phyloP scores from a whole-genome alignment of 768 basidiomycete genomes.

The Boletellus emodensis region DNA sequence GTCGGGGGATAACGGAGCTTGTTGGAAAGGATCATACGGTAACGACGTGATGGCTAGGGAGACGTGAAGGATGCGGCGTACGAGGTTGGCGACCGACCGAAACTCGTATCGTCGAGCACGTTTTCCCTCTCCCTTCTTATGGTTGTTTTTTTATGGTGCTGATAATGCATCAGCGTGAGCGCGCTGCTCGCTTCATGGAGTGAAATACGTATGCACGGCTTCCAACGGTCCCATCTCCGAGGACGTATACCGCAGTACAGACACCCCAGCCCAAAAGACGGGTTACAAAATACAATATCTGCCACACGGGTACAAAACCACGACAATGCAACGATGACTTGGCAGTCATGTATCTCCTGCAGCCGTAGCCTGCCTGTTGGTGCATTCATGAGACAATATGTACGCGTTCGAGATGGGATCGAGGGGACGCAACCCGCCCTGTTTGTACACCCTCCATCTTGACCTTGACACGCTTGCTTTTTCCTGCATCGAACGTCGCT shows the following conservation, averaged over 20 bases:
- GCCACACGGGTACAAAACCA: too few relatives aligned
- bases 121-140: background rate
- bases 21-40: constrained; percentile 40
- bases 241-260: too few relatives aligned
- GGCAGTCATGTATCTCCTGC: too few relatives aligned
- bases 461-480: constrained; percentile 15
- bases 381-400: too few relatives aligned
- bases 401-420: too few relatives aligned
- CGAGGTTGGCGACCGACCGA: constrained; percentile 6
- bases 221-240: too few relatives aligned
- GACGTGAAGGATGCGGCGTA: constrained; percentile 41
- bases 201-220: too few relatives aligned
- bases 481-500: constrained; percentile 1
- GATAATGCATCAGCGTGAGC: background rate
- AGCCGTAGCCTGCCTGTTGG: too few relatives aligned
- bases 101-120: constrained; percentile 10
- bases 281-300: too few relatives aligned
- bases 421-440: too few relatives aligned
- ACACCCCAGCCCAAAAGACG: too few relatives aligned
- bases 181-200: constrained; percentile 36
- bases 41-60: constrained; percentile 61
- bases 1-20: constrained; percentile 32
- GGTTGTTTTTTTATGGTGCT: background rate
- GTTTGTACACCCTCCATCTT: background rate
- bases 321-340: too few relatives aligned